Conservation (phyloP, 768 basidiomycete species). For the Aureoboletus auriporus region DNA sequence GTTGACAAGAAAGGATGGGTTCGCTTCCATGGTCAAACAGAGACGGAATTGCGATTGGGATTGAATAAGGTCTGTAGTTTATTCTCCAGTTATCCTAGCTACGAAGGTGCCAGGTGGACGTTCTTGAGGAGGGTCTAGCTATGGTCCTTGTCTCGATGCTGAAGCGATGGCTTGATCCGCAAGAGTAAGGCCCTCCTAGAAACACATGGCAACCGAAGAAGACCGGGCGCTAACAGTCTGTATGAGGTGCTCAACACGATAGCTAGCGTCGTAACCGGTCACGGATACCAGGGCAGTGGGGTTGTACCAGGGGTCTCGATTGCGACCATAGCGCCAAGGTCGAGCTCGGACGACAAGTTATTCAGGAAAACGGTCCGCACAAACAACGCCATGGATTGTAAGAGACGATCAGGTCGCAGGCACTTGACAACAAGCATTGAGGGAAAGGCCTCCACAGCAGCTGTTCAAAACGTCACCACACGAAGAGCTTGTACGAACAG, state of each 20-base stretch:
- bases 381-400: conserved; percentile 77
- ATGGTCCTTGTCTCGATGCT: conserved; percentile 89
- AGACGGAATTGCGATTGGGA: conserved; percentile 90
- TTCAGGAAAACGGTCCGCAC: conserved; percentile 73
- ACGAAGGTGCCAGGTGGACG: conserved; percentile 91
- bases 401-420: conserved; percentile 86
- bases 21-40: conserved; percentile 98
- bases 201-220: conserved; percentile 95
- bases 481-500: not conserved
- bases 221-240: conserved; percentile 74
- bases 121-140: conserved; percentile 99
- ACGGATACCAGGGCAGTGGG: conserved; percentile 91
- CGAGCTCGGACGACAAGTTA: conserved; percentile 76
- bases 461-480: conserved; percentile 35
- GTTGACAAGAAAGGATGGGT: conserved; percentile 91
- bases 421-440: conserved; percentile 81
- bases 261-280: conserved; percentile 97
- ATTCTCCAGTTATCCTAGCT: conserved; percentile 96
- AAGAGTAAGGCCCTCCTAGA: conserved; percentile 92
- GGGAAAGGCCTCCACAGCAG: conserved; percentile 70
- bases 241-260: conserved; percentile 85
- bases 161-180: conserved; percentile 95
- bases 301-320: conserved; percentile 78
- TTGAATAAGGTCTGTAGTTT: conserved; percentile 89
- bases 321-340: conserved; percentile 71